phyloP scores from a whole-genome alignment of 192 early-diverging fungal species.

The Pilaira anomala region DNA sequence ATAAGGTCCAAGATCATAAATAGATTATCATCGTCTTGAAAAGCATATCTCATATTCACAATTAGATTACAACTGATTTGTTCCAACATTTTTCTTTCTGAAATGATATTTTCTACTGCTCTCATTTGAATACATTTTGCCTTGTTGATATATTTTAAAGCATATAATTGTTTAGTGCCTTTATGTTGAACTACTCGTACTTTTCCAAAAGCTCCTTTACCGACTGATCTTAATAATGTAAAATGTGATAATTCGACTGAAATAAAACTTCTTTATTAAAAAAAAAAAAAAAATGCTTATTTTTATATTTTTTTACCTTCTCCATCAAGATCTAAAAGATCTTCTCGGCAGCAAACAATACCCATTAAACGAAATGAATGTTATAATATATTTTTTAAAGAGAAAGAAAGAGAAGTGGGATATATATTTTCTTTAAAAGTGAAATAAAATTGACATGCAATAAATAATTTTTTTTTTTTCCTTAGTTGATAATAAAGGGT shows the following conservation, averaged over 20 bases:
- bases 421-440: no score
- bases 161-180: conserved; percentile 73
- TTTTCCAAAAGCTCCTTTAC: conserved; percentile 95
- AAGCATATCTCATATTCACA: conserved; percentile 93
- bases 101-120: conserved; percentile 87
- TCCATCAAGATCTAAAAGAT: conserved; percentile 65
- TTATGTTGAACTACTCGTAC: conserved; percentile 92
- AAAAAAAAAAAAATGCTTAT: not conserved
- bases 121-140: conserved; percentile 85
- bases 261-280: not conserved
- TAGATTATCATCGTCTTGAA: conserved; percentile 90
- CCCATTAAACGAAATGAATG: conserved; percentile 34
- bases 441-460: no score
- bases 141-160: conserved; percentile 98
- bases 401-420: not conserved
- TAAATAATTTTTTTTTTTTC: no score
- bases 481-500: no score
- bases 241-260: conserved; percentile 70
- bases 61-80: conserved; percentile 81
- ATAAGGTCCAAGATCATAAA: conserved; percentile 94
- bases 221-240: conserved; percentile 83
- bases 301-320: conserved; percentile 55
- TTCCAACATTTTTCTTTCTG: conserved; percentile 85
- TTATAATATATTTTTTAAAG: not conserved
- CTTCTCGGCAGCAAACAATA: conserved; percentile 53